phyloP scores from a whole-genome alignment of 2,329 filamentous ascomycete species.

The Hypoxylon sp. region DNA sequence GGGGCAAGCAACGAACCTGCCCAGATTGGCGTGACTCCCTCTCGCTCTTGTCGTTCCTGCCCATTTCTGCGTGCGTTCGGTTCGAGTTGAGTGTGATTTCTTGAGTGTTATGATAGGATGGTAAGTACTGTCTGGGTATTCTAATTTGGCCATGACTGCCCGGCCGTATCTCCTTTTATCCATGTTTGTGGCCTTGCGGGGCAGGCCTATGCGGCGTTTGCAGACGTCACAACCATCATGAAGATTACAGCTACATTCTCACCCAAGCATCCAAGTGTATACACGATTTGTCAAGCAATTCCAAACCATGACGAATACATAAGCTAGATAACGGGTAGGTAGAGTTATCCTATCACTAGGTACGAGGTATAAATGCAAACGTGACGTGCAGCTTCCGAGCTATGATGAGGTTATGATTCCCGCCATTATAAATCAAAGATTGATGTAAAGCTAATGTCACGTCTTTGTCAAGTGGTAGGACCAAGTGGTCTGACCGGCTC shows the following conservation, averaged over 20 bases:
- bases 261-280: not conserved
- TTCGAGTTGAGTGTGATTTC: not conserved
- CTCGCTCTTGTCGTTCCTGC: constrained; percentile 22
- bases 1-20: constrained; percentile 21
- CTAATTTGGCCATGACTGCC: not conserved
- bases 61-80: constrained; percentile 12
- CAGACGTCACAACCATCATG: not conserved
- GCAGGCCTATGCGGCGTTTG: not conserved
- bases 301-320: too few relatives aligned
- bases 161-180: not conserved
- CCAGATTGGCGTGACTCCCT: constrained; percentile 18
- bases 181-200: not conserved
- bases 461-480: too few relatives aligned
- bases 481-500: too few relatives aligned
- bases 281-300: not conserved
- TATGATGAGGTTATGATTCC: too few relatives aligned
- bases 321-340: too few relatives aligned
- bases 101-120: not conserved
- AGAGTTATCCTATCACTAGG: too few relatives aligned
- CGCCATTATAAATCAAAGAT: too few relatives aligned
- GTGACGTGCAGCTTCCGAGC: not conserved
- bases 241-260: not conserved
- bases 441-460: too few relatives aligned
- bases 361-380: not conserved
- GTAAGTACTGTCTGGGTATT: not conserved